phyloP scores from a whole-genome alignment of 2,329 filamentous ascomycete species.

The Phyllosticta citriasiana region DNA sequence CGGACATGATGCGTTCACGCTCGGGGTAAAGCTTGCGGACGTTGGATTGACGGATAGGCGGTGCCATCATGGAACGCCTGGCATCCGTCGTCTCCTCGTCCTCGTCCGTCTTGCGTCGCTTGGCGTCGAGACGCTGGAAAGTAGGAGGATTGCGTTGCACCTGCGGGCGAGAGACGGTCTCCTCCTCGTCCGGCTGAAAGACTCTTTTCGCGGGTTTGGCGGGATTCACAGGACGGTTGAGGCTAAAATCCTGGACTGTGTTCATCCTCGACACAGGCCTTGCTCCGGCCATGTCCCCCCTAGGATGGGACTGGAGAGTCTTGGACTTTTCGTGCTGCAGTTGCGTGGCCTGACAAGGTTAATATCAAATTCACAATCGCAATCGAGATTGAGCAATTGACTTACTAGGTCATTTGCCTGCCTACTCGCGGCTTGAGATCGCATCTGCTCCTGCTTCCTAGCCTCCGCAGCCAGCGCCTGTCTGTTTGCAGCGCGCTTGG shows the following conservation, averaged over 20 bases:
- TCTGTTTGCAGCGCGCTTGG: slow-evolving; percentile 26
- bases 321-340: slow-evolving; percentile 18
- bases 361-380: neutral
- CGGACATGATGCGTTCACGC: slow-evolving; percentile 10
- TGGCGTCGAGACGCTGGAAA: slow-evolving; percentile 59
- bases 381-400: neutral
- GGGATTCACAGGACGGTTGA: slow-evolving; percentile 50
- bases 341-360: slow-evolving; percentile 11
- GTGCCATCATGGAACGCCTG: slow-evolving; percentile 62
- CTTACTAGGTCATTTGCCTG: slow-evolving; percentile 17
- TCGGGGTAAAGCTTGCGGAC: slow-evolving; percentile 52
- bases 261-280: slow-evolving; percentile 52
- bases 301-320: slow-evolving; percentile 24
- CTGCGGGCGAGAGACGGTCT: slow-evolving; percentile 43
- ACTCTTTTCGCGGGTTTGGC: slow-evolving; percentile 65
- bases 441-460: slow-evolving; percentile 12
- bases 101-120: slow-evolving; percentile 66
- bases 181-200: slow-evolving; percentile 55
- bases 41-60: slow-evolving; percentile 73
- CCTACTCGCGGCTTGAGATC: slow-evolving; percentile 8
- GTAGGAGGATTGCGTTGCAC: slow-evolving; percentile 39
- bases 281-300: slow-evolving; percentile 40
- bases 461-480: slow-evolving; percentile 21
- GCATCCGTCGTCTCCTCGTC: slow-evolving; percentile 52
- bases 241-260: slow-evolving; percentile 47